Conservation (phyloP, 768 basidiomycete genomes). For the Pleurotus djamor region DNA sequence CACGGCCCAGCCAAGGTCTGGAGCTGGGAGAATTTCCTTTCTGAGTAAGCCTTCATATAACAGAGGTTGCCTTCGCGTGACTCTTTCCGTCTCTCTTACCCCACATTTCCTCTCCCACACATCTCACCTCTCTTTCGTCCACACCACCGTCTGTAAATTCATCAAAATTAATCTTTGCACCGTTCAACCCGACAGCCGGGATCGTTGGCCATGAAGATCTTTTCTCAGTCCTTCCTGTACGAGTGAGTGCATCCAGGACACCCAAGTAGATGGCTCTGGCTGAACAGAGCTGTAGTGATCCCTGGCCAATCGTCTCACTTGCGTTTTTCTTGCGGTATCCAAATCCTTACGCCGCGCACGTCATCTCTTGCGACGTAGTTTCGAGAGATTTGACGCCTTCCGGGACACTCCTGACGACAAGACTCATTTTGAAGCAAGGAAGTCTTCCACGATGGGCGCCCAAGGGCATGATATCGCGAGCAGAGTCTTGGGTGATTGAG, state of each 20-base stretch:
- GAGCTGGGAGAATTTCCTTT: conserved; percentile 5
- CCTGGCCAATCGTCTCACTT: conserved; percentile 89
- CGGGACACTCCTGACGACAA: conserved; percentile 80
- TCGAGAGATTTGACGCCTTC: conserved; percentile 71
- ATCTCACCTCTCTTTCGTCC: neutral
- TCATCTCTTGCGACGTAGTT: conserved; percentile 94
- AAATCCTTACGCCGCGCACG: conserved; percentile 91
- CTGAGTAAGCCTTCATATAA: neutral
- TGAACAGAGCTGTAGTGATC: conserved; percentile 55
- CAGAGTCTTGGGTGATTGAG: conserved; percentile 94
- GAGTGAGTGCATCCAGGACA: conserved; percentile 34
- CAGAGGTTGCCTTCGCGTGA: neutral
- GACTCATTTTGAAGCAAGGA: conserved; percentile 90
- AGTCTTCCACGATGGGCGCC: conserved; percentile 93
- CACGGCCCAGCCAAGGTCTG: conserved; percentile 1
- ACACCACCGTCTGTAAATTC: neutral
- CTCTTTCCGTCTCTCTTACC: conserved; percentile 6
- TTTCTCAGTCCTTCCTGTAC: conserved; percentile 52
- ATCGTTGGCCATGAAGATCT: conserved; percentile 52
- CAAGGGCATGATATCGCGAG: conserved; percentile 74
- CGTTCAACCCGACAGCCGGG: conserved; percentile 16
- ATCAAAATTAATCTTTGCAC: neutral
- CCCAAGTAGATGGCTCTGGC: too few species aligned
- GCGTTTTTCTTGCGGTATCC: conserved; percentile 96
- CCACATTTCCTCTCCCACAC: neutral